Evolutionary conservation across 1,139 yeast genomes (phyloP), one percentile per base, ranked within the genome.

Genomic region (Taiozyma sp.): DNA sequence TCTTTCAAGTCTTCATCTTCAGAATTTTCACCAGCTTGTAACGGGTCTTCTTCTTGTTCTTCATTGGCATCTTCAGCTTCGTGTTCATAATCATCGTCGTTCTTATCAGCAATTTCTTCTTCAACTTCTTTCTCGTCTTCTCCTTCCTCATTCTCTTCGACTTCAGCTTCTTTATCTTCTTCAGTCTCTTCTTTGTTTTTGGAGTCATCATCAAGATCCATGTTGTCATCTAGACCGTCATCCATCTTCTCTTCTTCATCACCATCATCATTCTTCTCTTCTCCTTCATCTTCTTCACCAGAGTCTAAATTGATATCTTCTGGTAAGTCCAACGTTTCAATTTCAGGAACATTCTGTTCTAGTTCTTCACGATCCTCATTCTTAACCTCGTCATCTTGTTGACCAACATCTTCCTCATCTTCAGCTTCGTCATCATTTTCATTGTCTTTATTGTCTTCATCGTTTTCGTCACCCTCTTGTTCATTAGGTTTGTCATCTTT

Each of bases 291-390:
- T n/a, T 81, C 88, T 28, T 78, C 83, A 42, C 76, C 87, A 16
- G 81, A 81, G 63, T 88, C 96, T 43, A 88, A 73, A 56, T 88
- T 81, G 74, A 91, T 80, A 57, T 90, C 95, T 43, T 91, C 98
- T 0, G 96, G 96, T 41, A 89, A 72, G 40, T 88, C 95, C 59
- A 89, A 71, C 5, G 88, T 82, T 53, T 89, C 97, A 16, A 84
- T 77, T 64, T 89, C 95, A 9, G 89, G 93, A 46, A 85, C 89
- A 57, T 80, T 72, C 14, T 81, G 80, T 48, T 87, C 95, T 51
- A 86, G 66, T 53, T 84, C 81, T 47, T 87, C 89, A 47, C 79
- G 79, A 28, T 87, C 90, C 46, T 85, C 86, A 56, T 88, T 81
- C 56, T 74, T 79, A 11, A 85, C 88, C 57, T 83, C 87, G 65